phyloP scores from a whole-genome alignment of 1,139 yeast genomes.

The Diutina scorzettiae region DNA sequence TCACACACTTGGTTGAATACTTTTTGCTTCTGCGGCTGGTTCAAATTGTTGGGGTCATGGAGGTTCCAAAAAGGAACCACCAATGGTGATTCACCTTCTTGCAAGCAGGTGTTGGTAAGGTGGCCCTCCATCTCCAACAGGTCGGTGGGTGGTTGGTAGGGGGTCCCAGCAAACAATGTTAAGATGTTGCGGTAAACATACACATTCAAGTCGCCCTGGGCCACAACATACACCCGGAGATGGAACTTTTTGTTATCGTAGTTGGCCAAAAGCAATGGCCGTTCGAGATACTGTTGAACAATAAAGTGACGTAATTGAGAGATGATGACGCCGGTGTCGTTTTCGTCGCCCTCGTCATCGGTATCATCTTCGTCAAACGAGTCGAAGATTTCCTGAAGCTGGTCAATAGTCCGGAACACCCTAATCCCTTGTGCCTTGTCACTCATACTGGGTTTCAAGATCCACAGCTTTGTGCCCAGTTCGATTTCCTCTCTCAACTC shows the following conservation, averaged over 20 bases:
- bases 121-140: constrained; percentile 45
- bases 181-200: constrained; percentile 71
- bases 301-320: constrained; percentile 86
- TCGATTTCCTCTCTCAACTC: constrained; percentile 75
- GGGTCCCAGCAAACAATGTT: constrained; percentile 59
- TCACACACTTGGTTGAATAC: constrained; percentile 46
- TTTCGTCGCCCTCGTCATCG: constrained; percentile 34
- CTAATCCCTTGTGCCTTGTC: constrained; percentile 95
- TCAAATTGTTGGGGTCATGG: constrained; percentile 23
- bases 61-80: constrained; percentile 64
- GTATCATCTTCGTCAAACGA: constrained; percentile 36
- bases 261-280: constrained; percentile 52
- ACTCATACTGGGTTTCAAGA: constrained; percentile 91
- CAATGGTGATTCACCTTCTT: constrained; percentile 33
- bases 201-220: constrained; percentile 62
- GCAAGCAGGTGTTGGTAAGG: constrained; percentile 87
- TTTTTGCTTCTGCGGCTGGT: constrained; percentile 18
- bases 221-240: constrained; percentile 73
- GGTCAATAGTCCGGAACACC: constrained; percentile 63
- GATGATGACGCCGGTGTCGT: constrained; percentile 52
- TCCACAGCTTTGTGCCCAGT: constrained; percentile 59
- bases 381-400: constrained; percentile 72
- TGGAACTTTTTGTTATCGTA: constrained; percentile 76
- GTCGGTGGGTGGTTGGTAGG: constrained; percentile 32
- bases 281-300: constrained; percentile 63